Base-by-base conservation (phyloP, 202 grass and related monocot species). In the Eragrostis tef region DNA sequence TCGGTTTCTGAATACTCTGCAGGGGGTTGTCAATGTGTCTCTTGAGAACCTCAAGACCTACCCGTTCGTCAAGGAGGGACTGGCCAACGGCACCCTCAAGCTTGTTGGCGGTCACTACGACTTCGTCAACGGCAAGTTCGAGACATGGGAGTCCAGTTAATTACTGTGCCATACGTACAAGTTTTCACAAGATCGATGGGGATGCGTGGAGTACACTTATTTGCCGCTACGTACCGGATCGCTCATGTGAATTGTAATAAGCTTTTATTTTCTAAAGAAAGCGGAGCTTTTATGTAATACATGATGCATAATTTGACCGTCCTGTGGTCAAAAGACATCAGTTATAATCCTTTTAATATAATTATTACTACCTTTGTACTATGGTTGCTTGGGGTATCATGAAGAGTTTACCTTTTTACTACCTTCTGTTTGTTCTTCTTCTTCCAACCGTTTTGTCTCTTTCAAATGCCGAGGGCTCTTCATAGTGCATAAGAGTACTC, bases 21-120 rank as follows among this genome's bases (percentile, higher is more conserved):
- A 98, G 94, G 94, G 90, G 49, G 88, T 86, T 0, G 94, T 98
- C 3, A 98, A 98, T 53, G 51, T 80, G 45, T 98, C 94, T 2
- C 84, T 98, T 6, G 63, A 81, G 7, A 98, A 98, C 88, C 92
- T 98, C 42, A 48, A 48, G 73, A 91, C 84, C 50, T 98, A 98
- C 82, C 92, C 94, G 7, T 98, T 94, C 29, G 94, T 98, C 12
- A 91, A 82, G 63, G 94, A 94, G 53, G 79, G 84, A 2, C 3
- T 94, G 2, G 77, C 58, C 8, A 89, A 89, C 12, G 90, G 89
- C 15, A 84, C 90, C 54, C 88, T 98, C 46, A 94, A 94, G 75
- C 48, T 98, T 0, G 86, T 98, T 3, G 94, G 94, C 19, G 88
- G 22, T 20, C 92, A 91, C 75, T 98, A 98, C 65, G 86, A 98